A percentile compares a stretch with the other conserved stretches of the same genome.
Conservation (phyloP, 2,329 filamentous ascomycete species). For the Gliomastix tumulicola region DNA sequence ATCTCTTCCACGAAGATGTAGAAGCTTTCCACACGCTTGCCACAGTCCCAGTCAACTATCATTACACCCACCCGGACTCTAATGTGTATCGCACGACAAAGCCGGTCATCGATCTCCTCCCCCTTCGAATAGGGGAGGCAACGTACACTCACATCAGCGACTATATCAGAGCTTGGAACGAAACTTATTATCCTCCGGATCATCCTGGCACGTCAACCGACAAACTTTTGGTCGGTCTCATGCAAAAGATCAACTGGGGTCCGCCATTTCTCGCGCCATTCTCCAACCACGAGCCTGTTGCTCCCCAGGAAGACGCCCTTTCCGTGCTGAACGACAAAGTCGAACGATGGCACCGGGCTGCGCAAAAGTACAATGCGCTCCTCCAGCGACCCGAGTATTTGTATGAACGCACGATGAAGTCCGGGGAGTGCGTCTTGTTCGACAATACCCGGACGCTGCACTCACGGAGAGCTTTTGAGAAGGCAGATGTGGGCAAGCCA, state of each 20-base stretch:
- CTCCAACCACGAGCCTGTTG: not conserved
- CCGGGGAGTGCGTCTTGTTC: slow-evolving; percentile 3
- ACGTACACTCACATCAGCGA: not conserved
- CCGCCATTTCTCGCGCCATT: slow-evolving; percentile 3
- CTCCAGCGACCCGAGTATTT: slow-evolving; percentile 2
- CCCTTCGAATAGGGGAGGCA: slow-evolving; percentile 1
- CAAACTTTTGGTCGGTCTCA: not conserved
- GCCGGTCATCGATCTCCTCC: slow-evolving; percentile 2
- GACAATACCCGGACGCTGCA: slow-evolving; percentile 5
- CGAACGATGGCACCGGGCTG: slow-evolving; percentile 3
- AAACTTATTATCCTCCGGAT: too few species aligned
- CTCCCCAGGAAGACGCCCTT: not conserved
- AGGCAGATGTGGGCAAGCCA: slow-evolving; percentile 3
- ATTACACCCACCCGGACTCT: slow-evolving; percentile 3
- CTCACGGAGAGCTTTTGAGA: slow-evolving; percentile 1
- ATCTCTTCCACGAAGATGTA: slow-evolving; percentile 1
- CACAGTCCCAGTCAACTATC: slow-evolving; percentile 3
- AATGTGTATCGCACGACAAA: slow-evolving; percentile 3
- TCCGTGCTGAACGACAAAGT: slow-evolving; percentile 1
- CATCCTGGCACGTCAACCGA: too few species aligned
- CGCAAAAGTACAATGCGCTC: slow-evolving; percentile 2
- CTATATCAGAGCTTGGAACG: not conserved
- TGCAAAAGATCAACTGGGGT: slow-evolving; percentile 4
- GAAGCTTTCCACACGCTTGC: slow-evolving; percentile 3
- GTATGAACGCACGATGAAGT: slow-evolving; percentile 3